Conservation (phyloP, 2,329 filamentous ascomycete genomes). For the Emydomyces testavorans region DNA sequence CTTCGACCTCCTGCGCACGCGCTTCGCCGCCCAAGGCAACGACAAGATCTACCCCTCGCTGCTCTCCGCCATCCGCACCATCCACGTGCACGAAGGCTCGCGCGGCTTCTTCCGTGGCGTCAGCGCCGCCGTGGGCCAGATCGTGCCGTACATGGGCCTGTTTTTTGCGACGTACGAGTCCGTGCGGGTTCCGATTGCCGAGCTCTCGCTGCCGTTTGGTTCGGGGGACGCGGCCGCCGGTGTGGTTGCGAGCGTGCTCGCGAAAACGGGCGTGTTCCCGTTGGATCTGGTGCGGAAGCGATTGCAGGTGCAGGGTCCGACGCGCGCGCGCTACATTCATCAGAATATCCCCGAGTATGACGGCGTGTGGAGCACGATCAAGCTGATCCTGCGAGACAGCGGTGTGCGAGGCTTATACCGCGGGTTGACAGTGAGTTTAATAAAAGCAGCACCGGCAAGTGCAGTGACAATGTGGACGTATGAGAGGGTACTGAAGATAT, state of each 20-base stretch:
- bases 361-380: constrained; percentile 55
- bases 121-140: constrained; percentile 68
- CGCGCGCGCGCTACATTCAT: constrained; percentile 64
- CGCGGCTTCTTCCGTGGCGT: constrained; percentile 81
- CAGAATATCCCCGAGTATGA: constrained; percentile 77
- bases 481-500: constrained; percentile 56
- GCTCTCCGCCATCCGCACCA: constrained; percentile 56
- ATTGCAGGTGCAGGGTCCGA: constrained; percentile 90
- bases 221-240: constrained; percentile 76
- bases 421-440: constrained; percentile 72
- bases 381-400: constrained; percentile 57
- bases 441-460: constrained; percentile 90
- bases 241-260: constrained; percentile 61
- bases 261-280: constrained; percentile 86
- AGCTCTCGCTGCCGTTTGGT: constrained; percentile 53
- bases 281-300: constrained; percentile 86
- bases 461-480: constrained; percentile 94
- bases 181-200: constrained; percentile 50
- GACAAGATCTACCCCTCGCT: constrained; percentile 69
- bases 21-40: constrained; percentile 88
- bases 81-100: constrained; percentile 60
- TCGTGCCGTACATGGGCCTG: constrained; percentile 91
- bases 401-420: constrained; percentile 73
- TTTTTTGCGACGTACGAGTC: constrained; percentile 88
- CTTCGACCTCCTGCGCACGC: constrained; percentile 80